phyloP scores from a whole-genome alignment of 345 rosid genomes.

The Gossypium thurberi region DNA sequence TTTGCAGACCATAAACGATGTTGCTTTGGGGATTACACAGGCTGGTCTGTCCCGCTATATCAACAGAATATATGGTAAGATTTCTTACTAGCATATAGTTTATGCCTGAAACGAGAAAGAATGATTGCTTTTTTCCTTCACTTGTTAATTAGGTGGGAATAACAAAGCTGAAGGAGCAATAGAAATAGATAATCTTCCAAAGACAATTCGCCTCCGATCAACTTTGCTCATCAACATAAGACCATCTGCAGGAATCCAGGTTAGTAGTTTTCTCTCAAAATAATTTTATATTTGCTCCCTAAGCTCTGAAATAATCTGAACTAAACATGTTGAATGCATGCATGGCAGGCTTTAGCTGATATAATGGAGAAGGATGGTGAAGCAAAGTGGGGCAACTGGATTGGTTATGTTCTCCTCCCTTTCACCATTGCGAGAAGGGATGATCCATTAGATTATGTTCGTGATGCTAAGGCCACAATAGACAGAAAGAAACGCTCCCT shows the following conservation, averaged over 20 bases:
- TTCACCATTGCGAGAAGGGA: conserved; percentile 30
- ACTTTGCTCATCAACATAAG: conserved; percentile 49
- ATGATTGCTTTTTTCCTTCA: not conserved
- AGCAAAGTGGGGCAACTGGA: conserved; percentile 51
- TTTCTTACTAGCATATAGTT: not conserved
- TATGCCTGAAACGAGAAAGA: not conserved
- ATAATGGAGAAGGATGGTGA: conserved; percentile 48
- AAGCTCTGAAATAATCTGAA: not conserved
- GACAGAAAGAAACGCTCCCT: conserved; percentile 55
- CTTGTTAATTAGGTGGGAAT: not conserved
- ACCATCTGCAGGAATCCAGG: conserved; percentile 52
- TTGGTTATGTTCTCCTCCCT: conserved; percentile 49
- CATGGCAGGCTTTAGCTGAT: conserved; percentile 39
- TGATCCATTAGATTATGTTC: conserved; percentile 48
- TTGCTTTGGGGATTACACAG: conserved; percentile 35
- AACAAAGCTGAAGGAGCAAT: conserved; percentile 19
- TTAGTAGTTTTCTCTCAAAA: not conserved
- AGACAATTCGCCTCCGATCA: conserved; percentile 38
- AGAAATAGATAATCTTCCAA: conserved; percentile 25
- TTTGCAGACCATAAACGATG: conserved; percentile 39
- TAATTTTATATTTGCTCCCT: not conserved
- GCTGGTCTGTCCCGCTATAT: conserved; percentile 38
- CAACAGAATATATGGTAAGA: conserved; percentile 26
- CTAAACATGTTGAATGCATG: not conserved
- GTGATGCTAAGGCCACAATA: conserved; percentile 37